Percentiles rank a stretch among this genome's conserved stretches.
phyloP scores from a whole-genome alignment of 192 early-diverging fungal species.

The Fimicolochytrium jonesii region DNA sequence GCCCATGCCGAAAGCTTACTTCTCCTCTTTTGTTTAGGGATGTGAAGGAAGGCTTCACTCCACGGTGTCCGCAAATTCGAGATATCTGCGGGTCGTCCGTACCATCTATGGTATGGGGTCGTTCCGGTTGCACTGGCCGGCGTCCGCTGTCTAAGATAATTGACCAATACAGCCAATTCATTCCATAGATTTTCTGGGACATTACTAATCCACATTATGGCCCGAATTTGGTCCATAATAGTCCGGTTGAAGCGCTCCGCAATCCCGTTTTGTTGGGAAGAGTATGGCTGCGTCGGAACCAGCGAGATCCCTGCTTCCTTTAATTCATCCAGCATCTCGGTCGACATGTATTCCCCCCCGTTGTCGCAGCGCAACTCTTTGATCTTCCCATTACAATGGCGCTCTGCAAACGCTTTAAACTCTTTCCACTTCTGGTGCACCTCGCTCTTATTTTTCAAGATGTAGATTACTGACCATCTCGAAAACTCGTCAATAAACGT shows the following conservation, averaged over 20 bases:
- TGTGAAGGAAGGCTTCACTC: too few species aligned
- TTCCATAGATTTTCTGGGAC: neutral
- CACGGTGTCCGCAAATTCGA: too few species aligned
- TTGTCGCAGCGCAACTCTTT: slow-evolving; percentile 1
- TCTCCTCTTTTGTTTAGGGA: too few species aligned
- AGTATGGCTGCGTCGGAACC: slow-evolving; percentile 2
- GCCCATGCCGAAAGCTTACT: too few species aligned
- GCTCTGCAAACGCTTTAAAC: too few species aligned
- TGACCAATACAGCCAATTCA: slow-evolving; percentile 3
- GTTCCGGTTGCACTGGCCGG: too few species aligned
- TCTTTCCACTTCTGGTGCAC: too few species aligned
- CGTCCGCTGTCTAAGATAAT: slow-evolving; percentile 5
- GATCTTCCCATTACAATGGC: too few species aligned
- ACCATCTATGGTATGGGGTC: slow-evolving; percentile 8
- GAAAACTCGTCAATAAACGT: neutral
- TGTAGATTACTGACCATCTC: too few species aligned
- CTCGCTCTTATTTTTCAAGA: too few species aligned
- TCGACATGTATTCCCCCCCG: neutral
- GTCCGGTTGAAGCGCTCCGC: slow-evolving; percentile 6
- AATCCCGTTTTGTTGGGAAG: slow-evolving; percentile 6
- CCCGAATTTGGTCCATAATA: neutral
- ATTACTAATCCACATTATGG: neutral
- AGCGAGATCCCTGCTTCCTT: slow-evolving; percentile 1
- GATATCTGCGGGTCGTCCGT: neutral
- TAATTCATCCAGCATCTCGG: too few species aligned